A percentile compares a stretch with the other conserved stretches of the same genome.
phyloP scores from a whole-genome alignment of 2,329 filamentous ascomycete species.

The Monilinia vaccinii-corymbosi region DNA sequence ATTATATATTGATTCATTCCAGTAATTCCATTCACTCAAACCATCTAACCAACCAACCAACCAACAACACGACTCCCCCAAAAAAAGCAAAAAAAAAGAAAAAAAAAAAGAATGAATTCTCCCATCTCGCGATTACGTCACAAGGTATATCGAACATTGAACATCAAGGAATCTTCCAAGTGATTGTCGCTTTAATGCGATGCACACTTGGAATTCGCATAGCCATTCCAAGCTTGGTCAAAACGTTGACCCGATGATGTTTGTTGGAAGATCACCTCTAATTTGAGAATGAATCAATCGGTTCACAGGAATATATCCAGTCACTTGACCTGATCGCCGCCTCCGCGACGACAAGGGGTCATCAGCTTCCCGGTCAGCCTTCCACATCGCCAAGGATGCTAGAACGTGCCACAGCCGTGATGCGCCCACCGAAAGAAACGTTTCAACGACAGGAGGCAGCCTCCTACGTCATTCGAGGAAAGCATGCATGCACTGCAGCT shows the following conservation, averaged over 20 bases:
- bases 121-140: no score
- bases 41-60: background rate
- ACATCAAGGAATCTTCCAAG: no score
- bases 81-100: no score
- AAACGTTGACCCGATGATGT: background rate
- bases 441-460: no score
- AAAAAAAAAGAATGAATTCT: no score
- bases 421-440: background rate
- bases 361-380: background rate
- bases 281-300: no score
- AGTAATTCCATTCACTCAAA: no score
- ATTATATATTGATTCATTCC: no score
- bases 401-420: slow-evolving; percentile 6
- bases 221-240: background rate
- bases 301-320: background rate
- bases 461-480: background rate
- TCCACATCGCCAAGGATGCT: slow-evolving; percentile 9
- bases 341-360: background rate
- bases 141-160: background rate
- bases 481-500: background rate
- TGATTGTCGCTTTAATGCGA: background rate
- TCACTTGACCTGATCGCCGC: background rate
- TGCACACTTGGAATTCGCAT: background rate
- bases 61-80: no score
- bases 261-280: no score